Base-by-base conservation (phyloP, 805 yeast genomes). In the Phaffomyces opuntiae region DNA sequence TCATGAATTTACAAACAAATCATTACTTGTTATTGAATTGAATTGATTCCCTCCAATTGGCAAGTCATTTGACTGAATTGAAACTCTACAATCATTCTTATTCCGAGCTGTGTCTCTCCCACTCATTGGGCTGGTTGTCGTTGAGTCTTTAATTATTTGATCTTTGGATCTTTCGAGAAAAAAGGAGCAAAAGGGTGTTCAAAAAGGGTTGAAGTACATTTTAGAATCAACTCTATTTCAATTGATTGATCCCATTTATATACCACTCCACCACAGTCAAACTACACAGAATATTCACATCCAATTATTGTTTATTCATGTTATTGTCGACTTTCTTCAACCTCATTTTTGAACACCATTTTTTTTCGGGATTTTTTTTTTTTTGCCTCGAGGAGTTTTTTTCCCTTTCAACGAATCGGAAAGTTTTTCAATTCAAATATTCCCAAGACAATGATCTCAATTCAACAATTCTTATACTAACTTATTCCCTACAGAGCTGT, bases 401-500 rank as follows among this genome's bases (percentile, higher is more conserved):
- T 35, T 19, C 14, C 24, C 26, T 21, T 9, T 12, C 12, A 11
- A 29, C 31, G 9, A 11, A 35, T 19, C 38, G 26, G 17, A 14
- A 8, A 16, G 9, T 16, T 35, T 35, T 16, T 16, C 16, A 17
- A 11, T 35, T 35, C 37, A 19, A 19, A 35, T 25, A 25, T 13
- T 13, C 9, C 13, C 16, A n/a, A 25, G 32, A 39, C 12, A 14
- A 33, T 16, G 19, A 42, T 38, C 42, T 35, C 24, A 25, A 38
- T 29, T 29, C 35, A 27, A 34, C n/a, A n/a, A 11, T 9, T 25
- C 3, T 34, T 5, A 19, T 51, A 55, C 59, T 53, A 56, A 55
- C 56, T 24, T 2, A 29, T 39, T 11, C 49, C 19, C 19, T 17
- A 41, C 63, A 84, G 96, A 79, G 91, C 96, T 62, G 96, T 89